phyloP scores from a whole-genome alignment of 352 stramenopile genomes.

The Phytophthora multivora region DNA sequence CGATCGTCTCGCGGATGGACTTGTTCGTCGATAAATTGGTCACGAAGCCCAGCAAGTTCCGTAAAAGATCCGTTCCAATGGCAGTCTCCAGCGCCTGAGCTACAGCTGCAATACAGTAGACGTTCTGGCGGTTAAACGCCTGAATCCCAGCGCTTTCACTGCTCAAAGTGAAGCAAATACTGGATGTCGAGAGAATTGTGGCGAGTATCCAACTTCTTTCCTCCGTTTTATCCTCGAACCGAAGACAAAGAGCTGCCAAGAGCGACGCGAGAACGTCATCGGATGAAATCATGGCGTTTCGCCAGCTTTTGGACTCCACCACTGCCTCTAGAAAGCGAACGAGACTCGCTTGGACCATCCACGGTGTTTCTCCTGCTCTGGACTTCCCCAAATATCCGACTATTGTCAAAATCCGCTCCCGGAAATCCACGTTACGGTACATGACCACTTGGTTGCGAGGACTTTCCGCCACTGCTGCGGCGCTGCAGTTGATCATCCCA shows the following conservation, averaged over 20 bases:
- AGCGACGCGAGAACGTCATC: constrained; percentile 26
- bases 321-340: constrained; percentile 50
- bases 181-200: constrained; percentile 35
- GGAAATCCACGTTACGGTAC: constrained; percentile 45
- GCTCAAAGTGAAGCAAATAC: constrained; percentile 62
- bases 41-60: constrained; percentile 57
- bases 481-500: constrained; percentile 54
- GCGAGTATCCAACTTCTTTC: constrained; percentile 16
- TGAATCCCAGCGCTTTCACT: constrained; percentile 40
- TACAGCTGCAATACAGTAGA: constrained; percentile 19
- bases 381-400: constrained; percentile 8
- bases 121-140: constrained; percentile 12
- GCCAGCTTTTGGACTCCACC: constrained; percentile 66
- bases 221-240: background rate
- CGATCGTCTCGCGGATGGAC: constrained; percentile 30
- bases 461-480: constrained; percentile 36
- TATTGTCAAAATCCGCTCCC: constrained; percentile 21
- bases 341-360: constrained; percentile 37
- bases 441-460: constrained; percentile 68
- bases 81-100: constrained; percentile 11
- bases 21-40: constrained; percentile 62
- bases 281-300: constrained; percentile 36
- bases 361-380: background rate
- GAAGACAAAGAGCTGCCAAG: constrained; percentile 21
- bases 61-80: constrained; percentile 6